Base-by-base conservation (phyloP, 495 filamentous ascomycete species). In the Neurospora terricola region DNA sequence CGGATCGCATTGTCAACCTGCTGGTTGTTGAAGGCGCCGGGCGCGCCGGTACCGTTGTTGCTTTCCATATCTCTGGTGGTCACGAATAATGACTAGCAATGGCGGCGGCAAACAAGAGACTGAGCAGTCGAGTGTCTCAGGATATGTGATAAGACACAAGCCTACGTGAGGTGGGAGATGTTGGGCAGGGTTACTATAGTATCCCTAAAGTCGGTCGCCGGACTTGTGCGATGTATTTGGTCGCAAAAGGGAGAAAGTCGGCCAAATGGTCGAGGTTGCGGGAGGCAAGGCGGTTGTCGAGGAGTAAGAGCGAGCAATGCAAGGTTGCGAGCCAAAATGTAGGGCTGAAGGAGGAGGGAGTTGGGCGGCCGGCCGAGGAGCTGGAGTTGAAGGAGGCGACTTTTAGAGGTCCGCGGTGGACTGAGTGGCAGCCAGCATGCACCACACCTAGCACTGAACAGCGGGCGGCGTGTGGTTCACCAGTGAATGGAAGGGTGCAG, bases 1-100 rank as follows among this genome's bases (percentile, higher is more conserved):
- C 92, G 92, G 73, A 90, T 87, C 72, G 88, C 86, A 87, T 90
- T 90, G 78, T 90, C 88, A 76, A 90, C 86, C 80, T 90, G 87
- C 70, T 80, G 77, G 72, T 76, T 83, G 34, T 79, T 76, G 42
- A 70, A 72, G 27, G 77, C 73, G 72, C 71, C 74, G 68, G 80
- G 71, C 72, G 77, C 72, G 73, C 74, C 75, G 72, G 81, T 77
- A 73, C 78, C 81, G 71, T 80, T 81, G 74, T 76, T 80, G 72
- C 76, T 70, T 69, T 84, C 83, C 83, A 84, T 84, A 30, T 68
- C 71, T 38, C 34, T 43, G 39, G 30, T 40, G 18, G 40, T 73
- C 38, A 54, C 72, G 38, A n/a, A n/a, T 68, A 38, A 69, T 39
- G 4, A 69, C 69, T 36, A 23, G 43, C 39, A 68, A 69, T 36